A percentile compares a stretch with the other conserved stretches of the same genome.
phyloP scores from a whole-genome alignment of 768 basidiomycete species.

The Tylopilus balloui region DNA sequence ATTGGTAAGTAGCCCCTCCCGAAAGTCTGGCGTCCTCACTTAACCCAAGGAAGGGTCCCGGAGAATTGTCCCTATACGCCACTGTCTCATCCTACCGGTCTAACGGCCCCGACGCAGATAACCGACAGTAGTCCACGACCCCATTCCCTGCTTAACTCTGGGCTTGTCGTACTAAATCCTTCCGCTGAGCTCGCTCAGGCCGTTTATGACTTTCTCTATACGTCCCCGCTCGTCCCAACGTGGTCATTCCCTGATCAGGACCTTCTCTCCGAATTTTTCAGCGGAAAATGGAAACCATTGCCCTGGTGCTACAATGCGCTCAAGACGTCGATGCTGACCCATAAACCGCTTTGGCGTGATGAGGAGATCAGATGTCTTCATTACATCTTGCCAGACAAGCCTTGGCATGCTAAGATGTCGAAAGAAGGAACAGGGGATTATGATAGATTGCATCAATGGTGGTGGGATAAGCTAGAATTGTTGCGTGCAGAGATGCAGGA shows the following conservation, averaged over 20 bases:
- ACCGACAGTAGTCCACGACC: slow-evolving; percentile 57
- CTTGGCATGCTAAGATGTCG: slow-evolving; percentile 61
- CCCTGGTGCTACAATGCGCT: slow-evolving; percentile 91
- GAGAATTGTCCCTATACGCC: slow-evolving; percentile 82
- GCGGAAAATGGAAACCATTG: slow-evolving; percentile 71
- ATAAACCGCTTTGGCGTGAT: slow-evolving; percentile 77
- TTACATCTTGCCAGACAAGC: slow-evolving; percentile 84
- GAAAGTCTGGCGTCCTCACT: neutral
- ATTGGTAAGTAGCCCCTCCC: slow-evolving; percentile 56
- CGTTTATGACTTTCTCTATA: slow-evolving; percentile 43
- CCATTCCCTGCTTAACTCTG: slow-evolving; percentile 83
- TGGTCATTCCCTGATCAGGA: slow-evolving; percentile 93
- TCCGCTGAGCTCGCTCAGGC: slow-evolving; percentile 49
- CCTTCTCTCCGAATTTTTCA: slow-evolving; percentile 75
- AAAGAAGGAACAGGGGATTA: slow-evolving; percentile 43
- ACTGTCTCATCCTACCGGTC: slow-evolving; percentile 41
- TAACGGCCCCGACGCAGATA: slow-evolving; percentile 42
- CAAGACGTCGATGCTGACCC: slow-evolving; percentile 74
- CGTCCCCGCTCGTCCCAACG: slow-evolving; percentile 46
- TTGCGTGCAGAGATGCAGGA: slow-evolving; percentile 40
- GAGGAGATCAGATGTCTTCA: slow-evolving; percentile 83
- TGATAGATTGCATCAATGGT: slow-evolving; percentile 62
- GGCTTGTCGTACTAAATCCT: slow-evolving; percentile 81
- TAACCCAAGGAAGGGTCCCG: slow-evolving; percentile 62
- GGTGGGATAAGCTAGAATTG: slow-evolving; percentile 66